Percentiles rank a stretch among this genome's conserved stretches.
phyloP scores from a whole-genome alignment of 2,329 filamentous ascomycete genomes.

The Aspergillus pseudoviridinutans region DNA sequence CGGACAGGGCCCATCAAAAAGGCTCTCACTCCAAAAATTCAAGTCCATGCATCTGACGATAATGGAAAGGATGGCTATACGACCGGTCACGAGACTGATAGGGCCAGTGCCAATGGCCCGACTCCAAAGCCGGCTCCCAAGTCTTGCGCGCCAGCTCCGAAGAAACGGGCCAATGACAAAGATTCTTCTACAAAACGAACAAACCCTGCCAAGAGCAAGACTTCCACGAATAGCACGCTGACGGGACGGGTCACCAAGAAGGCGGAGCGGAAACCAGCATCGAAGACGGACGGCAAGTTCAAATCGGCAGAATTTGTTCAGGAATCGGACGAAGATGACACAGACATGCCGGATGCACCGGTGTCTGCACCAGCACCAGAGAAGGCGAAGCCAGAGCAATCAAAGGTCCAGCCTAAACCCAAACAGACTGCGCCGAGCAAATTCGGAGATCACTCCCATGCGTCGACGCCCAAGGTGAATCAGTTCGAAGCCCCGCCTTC shows the following conservation, averaged over 20 bases:
- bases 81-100: constrained; percentile 38
- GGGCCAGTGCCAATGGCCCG: constrained; percentile 20
- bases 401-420: constrained; percentile 17
- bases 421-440: constrained; percentile 18
- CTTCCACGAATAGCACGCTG: constrained; percentile 46
- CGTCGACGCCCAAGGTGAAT: constrained; percentile 22
- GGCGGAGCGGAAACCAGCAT: constrained; percentile 35
- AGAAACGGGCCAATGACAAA: constrained; percentile 38
- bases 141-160: constrained; percentile 26
- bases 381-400: constrained; percentile 13
- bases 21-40: constrained; percentile 34
- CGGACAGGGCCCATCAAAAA: constrained; percentile 38
- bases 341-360: constrained; percentile 36
- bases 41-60: constrained; percentile 36
- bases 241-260: constrained; percentile 45
- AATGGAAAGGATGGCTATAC: constrained; percentile 30
- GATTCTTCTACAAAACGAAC: constrained; percentile 43
- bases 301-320: constrained; percentile 54
- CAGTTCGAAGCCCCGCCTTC: constrained; percentile 18
- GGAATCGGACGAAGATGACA: constrained; percentile 49
- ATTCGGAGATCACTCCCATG: constrained; percentile 16
- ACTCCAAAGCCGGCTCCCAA: constrained; percentile 27
- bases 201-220: constrained; percentile 43
- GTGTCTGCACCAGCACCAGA: constrained; percentile 7
- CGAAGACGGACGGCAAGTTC: constrained; percentile 43